phyloP scores from a whole-genome alignment of 1,139 yeast genomes.

The Sugiyamaella paludigena region DNA sequence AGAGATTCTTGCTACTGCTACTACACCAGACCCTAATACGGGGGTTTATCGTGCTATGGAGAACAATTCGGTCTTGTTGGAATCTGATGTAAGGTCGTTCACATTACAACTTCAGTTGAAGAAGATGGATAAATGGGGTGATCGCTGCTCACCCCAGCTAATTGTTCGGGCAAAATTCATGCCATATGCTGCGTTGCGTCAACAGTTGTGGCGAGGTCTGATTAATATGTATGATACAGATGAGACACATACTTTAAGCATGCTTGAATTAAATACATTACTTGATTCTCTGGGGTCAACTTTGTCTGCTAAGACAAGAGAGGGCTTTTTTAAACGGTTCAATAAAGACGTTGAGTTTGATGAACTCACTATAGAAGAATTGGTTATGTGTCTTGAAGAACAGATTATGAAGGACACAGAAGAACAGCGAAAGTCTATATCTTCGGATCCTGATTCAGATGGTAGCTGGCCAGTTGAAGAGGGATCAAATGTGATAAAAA shows the following conservation, averaged over 20 bases:
- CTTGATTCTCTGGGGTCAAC: slow-evolving; percentile 64
- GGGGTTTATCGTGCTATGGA: slow-evolving; percentile 30
- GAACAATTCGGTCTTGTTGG: slow-evolving; percentile 9
- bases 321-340: slow-evolving; percentile 45
- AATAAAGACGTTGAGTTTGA: slow-evolving; percentile 52
- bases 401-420: slow-evolving; percentile 34
- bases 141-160: slow-evolving; percentile 52
- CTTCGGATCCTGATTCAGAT: slow-evolving; percentile 11
- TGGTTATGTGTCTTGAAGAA: slow-evolving; percentile 54
- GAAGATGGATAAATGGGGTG: slow-evolving; percentile 35
- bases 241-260: slow-evolving; percentile 47
- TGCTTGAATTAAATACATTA: slow-evolving; percentile 55
- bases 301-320: slow-evolving; percentile 49
- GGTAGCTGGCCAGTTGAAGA: not conserved
- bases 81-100: slow-evolving; percentile 25
- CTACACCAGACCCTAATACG: slow-evolving; percentile 33
- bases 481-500: too few species aligned
- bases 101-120: slow-evolving; percentile 41
- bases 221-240: slow-evolving; percentile 53
- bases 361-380: slow-evolving; percentile 53
- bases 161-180: slow-evolving; percentile 63
- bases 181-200: slow-evolving; percentile 62
- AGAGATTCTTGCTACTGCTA: slow-evolving; percentile 45
- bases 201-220: slow-evolving; percentile 67
- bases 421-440: slow-evolving; percentile 19